Conservation (phyloP, 768 basidiomycete genomes). For the Tylopilus balloui region DNA sequence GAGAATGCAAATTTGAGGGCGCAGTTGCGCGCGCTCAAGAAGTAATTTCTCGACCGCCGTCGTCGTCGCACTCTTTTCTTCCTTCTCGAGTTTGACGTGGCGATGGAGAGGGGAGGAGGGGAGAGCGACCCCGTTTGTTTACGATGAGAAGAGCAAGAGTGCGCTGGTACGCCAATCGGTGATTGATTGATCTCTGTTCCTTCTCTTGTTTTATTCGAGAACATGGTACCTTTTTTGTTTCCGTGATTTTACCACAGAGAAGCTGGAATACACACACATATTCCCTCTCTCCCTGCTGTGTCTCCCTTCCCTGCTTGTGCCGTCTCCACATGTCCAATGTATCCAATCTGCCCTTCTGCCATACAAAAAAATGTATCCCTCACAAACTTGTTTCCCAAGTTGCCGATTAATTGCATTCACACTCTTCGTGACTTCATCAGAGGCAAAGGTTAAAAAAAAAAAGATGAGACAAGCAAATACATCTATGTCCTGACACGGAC, state of each 20-base stretch:
- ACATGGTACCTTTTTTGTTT: background rate
- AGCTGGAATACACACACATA: background rate
- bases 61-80: no score
- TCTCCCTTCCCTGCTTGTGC: background rate
- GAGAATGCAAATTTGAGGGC: constrained; percentile 69
- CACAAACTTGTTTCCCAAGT: constrained; percentile 17
- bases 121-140: no score
- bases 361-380: constrained; percentile 19
- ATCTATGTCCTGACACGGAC: background rate
- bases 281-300: background rate
- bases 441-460: background rate
- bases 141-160: background rate
- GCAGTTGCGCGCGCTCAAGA: constrained; percentile 60
- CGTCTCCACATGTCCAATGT: constrained; percentile 16
- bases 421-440: background rate
- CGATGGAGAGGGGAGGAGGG: no score
- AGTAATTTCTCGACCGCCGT: constrained; percentile 2
- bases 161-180: background rate
- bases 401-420: constrained; percentile 7
- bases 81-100: background rate
- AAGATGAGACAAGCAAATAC: constrained; percentile 1
- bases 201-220: background rate
- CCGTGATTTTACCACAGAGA: no score
- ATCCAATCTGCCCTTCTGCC: constrained; percentile 13
- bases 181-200: background rate